These are phyloP conservation scores for Phialophora macrospora DNA, from an alignment of 2,329 filamentous ascomycete genomes.

Conservation along the genomic window DNA sequence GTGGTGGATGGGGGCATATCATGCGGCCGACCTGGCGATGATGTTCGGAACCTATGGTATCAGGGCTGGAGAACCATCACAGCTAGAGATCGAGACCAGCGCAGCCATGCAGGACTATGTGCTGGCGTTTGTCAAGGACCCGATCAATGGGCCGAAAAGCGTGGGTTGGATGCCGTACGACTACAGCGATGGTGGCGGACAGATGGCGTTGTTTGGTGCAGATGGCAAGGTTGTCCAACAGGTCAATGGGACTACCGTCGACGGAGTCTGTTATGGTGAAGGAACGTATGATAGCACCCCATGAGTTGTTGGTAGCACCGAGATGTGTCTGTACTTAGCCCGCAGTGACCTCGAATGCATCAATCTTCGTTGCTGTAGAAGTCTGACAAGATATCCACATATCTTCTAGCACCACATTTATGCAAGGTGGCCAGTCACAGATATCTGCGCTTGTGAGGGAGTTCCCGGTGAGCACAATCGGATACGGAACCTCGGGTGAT, in stretches of 20 bases:
- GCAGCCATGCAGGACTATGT: slow-evolving; percentile 40
- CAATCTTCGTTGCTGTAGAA: not conserved
- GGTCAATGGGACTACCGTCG: slow-evolving; percentile 10
- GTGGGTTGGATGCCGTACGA: slow-evolving; percentile 29
- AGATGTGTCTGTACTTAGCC: not conserved
- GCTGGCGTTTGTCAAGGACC: slow-evolving; percentile 39
- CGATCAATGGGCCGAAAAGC: slow-evolving; percentile 23
- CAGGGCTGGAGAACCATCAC: slow-evolving; percentile 3
- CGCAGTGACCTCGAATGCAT: not conserved
- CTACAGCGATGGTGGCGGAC: not conserved
- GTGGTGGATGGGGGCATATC: slow-evolving; percentile 48
- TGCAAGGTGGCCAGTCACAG: not conserved
- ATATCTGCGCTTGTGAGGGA: not conserved
- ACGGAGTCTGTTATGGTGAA: slow-evolving; percentile 13
- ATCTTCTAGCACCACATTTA: not conserved
- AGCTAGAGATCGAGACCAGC: slow-evolving; percentile 36
- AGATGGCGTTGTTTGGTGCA: slow-evolving; percentile 11
- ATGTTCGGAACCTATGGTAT: slow-evolving; percentile 49
- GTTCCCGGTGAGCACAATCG: not conserved
- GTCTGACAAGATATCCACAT: not conserved
- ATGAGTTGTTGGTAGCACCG: not conserved
- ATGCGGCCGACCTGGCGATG: slow-evolving; percentile 38
- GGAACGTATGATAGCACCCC: slow-evolving; percentile 11
- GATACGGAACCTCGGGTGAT: slow-evolving; percentile 5
- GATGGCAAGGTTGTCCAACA: slow-evolving; percentile 7